phyloP scores from a whole-genome alignment of 140 eudicot genomes.

The Erigeron philadelphicus region DNA sequence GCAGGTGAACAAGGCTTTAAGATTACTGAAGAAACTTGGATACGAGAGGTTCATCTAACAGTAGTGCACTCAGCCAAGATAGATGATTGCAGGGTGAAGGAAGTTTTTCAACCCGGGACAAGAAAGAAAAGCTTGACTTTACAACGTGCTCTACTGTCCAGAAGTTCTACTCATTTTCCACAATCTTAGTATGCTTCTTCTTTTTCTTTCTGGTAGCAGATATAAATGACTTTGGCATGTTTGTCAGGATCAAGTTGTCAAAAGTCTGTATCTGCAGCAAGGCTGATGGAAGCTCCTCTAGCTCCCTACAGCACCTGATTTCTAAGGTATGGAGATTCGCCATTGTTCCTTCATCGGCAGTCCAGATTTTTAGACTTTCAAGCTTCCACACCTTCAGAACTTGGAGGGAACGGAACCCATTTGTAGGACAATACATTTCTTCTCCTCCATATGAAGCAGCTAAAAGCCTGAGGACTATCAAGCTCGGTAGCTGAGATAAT shows the following conservation, averaged over 20 bases:
- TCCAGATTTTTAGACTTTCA: slow-evolving; percentile 29
- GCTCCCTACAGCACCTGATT: slow-evolving; percentile 42
- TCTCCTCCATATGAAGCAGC: slow-evolving; percentile 45
- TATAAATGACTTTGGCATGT: slow-evolving; percentile 40
- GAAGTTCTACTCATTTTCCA: slow-evolving; percentile 14
- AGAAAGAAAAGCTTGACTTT: background rate
- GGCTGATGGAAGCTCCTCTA: slow-evolving; percentile 27
- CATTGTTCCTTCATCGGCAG: slow-evolving; percentile 36
- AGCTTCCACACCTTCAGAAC: slow-evolving; percentile 58
- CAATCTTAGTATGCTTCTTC: slow-evolving; percentile 27
- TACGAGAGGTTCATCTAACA: too few species aligned
- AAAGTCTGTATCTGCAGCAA: slow-evolving; percentile 25
- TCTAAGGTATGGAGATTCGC: slow-evolving; percentile 38
- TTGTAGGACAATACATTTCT: slow-evolving; percentile 28
- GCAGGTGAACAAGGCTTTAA: too few species aligned
- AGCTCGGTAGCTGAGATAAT: slow-evolving; percentile 37
- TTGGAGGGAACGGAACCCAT: slow-evolving; percentile 33
- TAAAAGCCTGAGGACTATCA: slow-evolving; percentile 52
- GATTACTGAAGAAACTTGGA: too few species aligned
- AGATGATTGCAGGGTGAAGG: too few species aligned
- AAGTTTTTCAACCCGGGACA: background rate
- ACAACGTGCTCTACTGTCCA: slow-evolving; percentile 3
- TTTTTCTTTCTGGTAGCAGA: slow-evolving; percentile 21
- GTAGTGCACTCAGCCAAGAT: too few species aligned
- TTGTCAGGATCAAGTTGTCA: slow-evolving; percentile 39